Conservation (phyloP, 2,329 filamentous ascomycete species). For the Sporothrix protearum region DNA sequence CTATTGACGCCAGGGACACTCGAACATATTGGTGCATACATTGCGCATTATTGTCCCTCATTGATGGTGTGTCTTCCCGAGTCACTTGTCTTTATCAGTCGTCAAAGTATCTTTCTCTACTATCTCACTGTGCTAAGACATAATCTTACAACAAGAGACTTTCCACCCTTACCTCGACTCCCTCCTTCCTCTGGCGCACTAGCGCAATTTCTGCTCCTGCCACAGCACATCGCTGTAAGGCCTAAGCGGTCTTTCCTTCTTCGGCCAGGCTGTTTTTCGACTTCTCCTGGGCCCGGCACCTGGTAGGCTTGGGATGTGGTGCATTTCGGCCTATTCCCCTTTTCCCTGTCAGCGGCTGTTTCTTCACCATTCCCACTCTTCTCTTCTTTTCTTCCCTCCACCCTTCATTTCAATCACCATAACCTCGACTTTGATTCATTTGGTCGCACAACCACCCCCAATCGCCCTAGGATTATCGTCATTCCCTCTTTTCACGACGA, state of each 20-base stretch:
- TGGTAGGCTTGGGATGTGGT: neutral
- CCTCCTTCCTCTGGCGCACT: neutral
- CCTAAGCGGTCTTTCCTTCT: neutral
- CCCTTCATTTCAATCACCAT: neutral
- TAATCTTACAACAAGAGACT: neutral
- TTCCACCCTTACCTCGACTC: neutral
- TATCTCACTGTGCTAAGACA: neutral
- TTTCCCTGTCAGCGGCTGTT: neutral
- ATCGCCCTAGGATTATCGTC: neutral
- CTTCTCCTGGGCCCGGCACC: constrained; percentile 10
- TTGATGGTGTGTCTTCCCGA: neutral
- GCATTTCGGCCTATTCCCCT: neutral
- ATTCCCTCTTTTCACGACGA: neutral
- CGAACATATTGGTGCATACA: neutral
- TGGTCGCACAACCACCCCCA: neutral
- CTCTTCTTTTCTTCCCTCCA: neutral
- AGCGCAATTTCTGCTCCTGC: neutral
- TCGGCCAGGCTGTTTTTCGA: constrained; percentile 4
- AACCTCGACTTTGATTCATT: neutral
- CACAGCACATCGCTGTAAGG: neutral
- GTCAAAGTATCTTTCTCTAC: neutral
- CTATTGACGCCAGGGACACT: constrained; percentile 5
- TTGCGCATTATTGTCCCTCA: neutral
- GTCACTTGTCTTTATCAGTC: neutral
- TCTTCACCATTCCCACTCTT: neutral